A percentile compares a stretch with the other conserved stretches of the same genome.
These are phyloP conservation scores for Mariannaea sp. DNA, from an alignment of 2,329 filamentous ascomycete species.

Conservation along the genomic window DNA sequence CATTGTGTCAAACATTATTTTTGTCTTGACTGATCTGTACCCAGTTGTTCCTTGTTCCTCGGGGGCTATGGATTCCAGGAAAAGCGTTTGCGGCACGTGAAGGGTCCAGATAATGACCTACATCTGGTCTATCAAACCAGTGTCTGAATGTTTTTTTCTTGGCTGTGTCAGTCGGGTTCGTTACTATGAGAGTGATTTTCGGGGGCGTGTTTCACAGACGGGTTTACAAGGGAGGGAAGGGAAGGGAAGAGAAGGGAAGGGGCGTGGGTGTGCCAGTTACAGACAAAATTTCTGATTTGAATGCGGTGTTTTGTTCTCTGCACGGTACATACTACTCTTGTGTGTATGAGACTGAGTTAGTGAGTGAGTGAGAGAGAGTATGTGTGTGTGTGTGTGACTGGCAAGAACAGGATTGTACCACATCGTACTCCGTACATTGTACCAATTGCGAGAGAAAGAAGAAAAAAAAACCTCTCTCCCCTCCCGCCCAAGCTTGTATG, in stretches of 20 bases:
- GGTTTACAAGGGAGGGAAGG: background rate
- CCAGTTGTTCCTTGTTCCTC: constrained; percentile 2
- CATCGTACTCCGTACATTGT: too few species aligned
- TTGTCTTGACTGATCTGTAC: constrained; percentile 10
- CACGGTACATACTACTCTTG: constrained; percentile 1
- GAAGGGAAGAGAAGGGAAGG: background rate
- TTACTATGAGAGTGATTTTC: background rate
- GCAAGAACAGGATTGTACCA: too few species aligned
- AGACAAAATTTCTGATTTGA: constrained; percentile 1
- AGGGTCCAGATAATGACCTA: background rate
- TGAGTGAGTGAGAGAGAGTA: too few species aligned
- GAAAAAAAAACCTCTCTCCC: constrained; percentile 15
- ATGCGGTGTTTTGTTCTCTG: constrained; percentile 16
- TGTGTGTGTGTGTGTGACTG: background rate
- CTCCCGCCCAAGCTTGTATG: too few species aligned
- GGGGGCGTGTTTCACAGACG: background rate
- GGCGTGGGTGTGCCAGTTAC: constrained; percentile 1
- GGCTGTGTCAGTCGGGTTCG: background rate
- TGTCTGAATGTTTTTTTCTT: background rate
- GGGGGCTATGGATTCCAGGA: background rate
- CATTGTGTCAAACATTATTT: background rate
- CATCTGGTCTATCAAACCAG: background rate
- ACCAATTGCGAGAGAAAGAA: constrained; percentile 7
- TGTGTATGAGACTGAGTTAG: background rate
- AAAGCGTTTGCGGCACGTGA: background rate